phyloP scores from a whole-genome alignment of 306 rosid species.

The Sphenostylis stenocarpa region DNA sequence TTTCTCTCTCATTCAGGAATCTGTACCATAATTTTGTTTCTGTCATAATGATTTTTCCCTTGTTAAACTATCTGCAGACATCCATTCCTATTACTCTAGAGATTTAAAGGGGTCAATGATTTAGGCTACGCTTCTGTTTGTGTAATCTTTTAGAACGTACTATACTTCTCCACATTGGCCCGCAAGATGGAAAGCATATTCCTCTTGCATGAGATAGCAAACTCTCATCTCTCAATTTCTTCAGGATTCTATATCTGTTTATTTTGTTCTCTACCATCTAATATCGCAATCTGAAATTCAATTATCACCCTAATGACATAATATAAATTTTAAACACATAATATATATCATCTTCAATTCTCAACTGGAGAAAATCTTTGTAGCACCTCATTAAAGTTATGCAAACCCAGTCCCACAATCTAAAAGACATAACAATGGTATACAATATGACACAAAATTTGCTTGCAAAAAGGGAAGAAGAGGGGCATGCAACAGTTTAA shows the following conservation, averaged over 20 bases:
- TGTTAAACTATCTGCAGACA: slow-evolving; percentile 37
- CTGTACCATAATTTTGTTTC: neutral
- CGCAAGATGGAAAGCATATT: slow-evolving; percentile 35
- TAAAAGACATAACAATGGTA: neutral
- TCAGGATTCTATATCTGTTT: neutral
- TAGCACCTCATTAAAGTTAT: neutral
- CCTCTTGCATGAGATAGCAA: slow-evolving; percentile 23
- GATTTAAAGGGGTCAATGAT: slow-evolving; percentile 11
- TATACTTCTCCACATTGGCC: neutral
- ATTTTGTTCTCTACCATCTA: neutral
- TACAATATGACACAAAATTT: neutral
- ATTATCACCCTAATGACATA: neutral
- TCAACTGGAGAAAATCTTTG: neutral
- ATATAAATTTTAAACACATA: slow-evolving; percentile 9
- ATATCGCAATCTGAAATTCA: neutral
- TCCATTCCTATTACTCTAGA: neutral
- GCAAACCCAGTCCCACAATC: neutral
- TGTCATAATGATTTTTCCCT: slow-evolving; percentile 22
- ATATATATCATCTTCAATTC: neutral
- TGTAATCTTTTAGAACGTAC: neutral
- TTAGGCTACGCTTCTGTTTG: slow-evolving; percentile 18
- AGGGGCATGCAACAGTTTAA: neutral
- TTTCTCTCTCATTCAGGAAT: slow-evolving; percentile 17
- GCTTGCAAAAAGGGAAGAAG: neutral
- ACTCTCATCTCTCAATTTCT: slow-evolving; percentile 18